A percentile compares a stretch with the other conserved stretches of the same genome.
Evolutionary conservation across 139 green algal species (phyloP).

Genomic region (Chlamydomonas applanata): DNA sequence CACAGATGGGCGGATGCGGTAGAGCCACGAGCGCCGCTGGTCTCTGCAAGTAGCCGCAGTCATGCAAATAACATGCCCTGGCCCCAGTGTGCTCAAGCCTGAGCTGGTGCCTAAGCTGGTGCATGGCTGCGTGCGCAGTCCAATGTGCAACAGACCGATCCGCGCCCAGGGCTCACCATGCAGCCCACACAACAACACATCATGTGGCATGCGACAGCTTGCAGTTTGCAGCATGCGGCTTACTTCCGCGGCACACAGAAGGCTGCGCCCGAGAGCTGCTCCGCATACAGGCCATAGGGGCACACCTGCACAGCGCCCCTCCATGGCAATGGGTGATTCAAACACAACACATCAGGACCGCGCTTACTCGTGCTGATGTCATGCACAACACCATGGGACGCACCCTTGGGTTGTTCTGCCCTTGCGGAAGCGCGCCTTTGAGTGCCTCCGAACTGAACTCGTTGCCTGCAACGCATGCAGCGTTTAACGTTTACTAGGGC

Average conservation of each 20-base stretch:
- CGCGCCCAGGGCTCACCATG: no score
- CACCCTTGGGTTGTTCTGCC: conserved; percentile 86
- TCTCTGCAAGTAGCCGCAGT: conserved; percentile 40
- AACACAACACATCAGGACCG: no score
- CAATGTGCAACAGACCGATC: no score
- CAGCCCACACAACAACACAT: no score
- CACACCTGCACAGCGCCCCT: conserved; percentile 43
- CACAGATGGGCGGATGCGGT: conserved; percentile 88
- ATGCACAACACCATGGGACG: background rate
- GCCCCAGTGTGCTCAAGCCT: no score
- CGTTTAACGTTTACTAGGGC: no score
- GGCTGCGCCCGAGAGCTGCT: conserved; percentile 90
- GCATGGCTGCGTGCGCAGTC: no score
- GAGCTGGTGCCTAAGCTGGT: no score
- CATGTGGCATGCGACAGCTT: background rate
- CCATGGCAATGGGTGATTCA: background rate
- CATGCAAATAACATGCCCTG: no score
- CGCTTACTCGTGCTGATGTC: background rate
- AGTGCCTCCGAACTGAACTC: conserved; percentile 84
- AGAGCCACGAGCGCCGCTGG: conserved; percentile 86
- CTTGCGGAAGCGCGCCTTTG: conserved; percentile 72
- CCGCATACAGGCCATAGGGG: conserved; percentile 88
- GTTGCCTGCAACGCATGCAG: conserved; percentile 66
- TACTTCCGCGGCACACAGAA: conserved; percentile 87
- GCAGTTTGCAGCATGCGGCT: background rate